Base-by-base conservation (phyloP, 192 early-diverging fungal genomes). In the Coemansia sp. region DNA sequence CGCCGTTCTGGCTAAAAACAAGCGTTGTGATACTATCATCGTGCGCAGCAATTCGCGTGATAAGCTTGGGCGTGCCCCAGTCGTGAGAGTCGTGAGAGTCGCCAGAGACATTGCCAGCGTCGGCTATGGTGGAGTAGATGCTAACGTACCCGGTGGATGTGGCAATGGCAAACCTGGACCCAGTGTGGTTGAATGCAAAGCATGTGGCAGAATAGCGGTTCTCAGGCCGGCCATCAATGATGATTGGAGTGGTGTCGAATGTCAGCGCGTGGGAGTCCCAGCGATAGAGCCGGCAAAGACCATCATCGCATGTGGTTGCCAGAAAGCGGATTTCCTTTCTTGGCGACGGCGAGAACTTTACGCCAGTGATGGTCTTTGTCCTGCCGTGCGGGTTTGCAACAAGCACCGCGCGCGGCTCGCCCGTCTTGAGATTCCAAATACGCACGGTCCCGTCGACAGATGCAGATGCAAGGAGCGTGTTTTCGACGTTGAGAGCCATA, bases 261-360 rank as follows among this genome's bases (percentile, higher is more conserved):
- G 84, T 83, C 39, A 88, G 73, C 1, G 71, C 75, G 12, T 83
- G 78, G 25, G 84, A 70, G 68, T 88, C 82, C 85, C 88, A 94
- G 63, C 82, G 85, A 75, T 89, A 95, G 4, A 95, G 68, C 34
- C 91, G 83, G 20, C 86, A 86, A 18, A 87, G 71, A 31, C 91
- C 92, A 53, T 93, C 92, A 28, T 89, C 82, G 51, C 86, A 86
- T 0, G 88, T 89, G 0, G 90, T 88, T 28, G 92, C 78, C 3
- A 95, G 59, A 59, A 84, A 91, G 5, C 88, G 84, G 28, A 86
- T 85, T 49, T 89, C 86, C 34, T 81, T 72, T 52, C 85, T 65
- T 9, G 92, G 88, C 18, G 92, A 87, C 0, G 94, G 94, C 45
- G 92, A 92, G 56, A 94, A 94, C 12, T 71, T 72, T 18, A 95